Percentiles rank a stretch among this genome's conserved stretches.
Conservation (phyloP, 2,329 filamentous ascomycete genomes). For the Aspergillus hiratsukae region DNA sequence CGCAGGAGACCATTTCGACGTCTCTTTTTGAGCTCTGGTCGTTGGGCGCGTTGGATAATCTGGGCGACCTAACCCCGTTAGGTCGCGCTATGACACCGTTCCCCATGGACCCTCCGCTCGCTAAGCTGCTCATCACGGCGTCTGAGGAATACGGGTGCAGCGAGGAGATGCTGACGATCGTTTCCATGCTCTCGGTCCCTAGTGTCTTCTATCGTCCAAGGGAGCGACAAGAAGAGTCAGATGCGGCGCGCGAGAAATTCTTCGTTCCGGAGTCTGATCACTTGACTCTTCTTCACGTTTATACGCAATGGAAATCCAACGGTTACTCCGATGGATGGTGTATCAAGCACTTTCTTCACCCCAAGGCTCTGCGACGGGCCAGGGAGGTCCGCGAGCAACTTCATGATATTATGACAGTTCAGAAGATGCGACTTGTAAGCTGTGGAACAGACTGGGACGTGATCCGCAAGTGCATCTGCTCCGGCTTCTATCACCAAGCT, state of each 20-base stretch:
- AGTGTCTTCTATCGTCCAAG: conserved; percentile 96
- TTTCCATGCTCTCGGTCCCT: conserved; percentile 95
- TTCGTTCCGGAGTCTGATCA: conserved; percentile 98
- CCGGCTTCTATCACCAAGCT: conserved; percentile 96
- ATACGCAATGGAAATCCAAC: conserved; percentile 90
- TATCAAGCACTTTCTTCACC: conserved; percentile 84
- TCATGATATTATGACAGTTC: conserved; percentile 86
- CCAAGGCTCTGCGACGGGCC: conserved; percentile 86
- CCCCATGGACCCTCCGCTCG: conserved; percentile 94
- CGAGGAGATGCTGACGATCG: conserved; percentile 97
- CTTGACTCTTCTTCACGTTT: conserved; percentile 90
- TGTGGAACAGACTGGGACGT: conserved; percentile 97
- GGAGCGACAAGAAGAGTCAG: conserved; percentile 93
- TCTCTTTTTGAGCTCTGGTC: conserved; percentile 98
- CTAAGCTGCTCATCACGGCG: conserved; percentile 90
- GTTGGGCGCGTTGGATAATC: conserved; percentile 84
- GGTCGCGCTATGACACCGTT: conserved; percentile 95
- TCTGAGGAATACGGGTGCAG: conserved; percentile 85
- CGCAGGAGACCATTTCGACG: conserved; percentile 95
- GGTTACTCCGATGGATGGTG: conserved; percentile 90
- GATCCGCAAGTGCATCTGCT: conserved; percentile 93
- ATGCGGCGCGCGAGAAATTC: conserved; percentile 93
- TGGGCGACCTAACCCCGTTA: conserved; percentile 83
- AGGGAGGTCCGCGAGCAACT: conserved; percentile 95
- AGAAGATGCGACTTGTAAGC: conserved; percentile 80